These are phyloP conservation scores for Orbilia blumenaviensis DNA, from an alignment of 2,329 filamentous ascomycete genomes.

Conservation along the genomic window DNA sequence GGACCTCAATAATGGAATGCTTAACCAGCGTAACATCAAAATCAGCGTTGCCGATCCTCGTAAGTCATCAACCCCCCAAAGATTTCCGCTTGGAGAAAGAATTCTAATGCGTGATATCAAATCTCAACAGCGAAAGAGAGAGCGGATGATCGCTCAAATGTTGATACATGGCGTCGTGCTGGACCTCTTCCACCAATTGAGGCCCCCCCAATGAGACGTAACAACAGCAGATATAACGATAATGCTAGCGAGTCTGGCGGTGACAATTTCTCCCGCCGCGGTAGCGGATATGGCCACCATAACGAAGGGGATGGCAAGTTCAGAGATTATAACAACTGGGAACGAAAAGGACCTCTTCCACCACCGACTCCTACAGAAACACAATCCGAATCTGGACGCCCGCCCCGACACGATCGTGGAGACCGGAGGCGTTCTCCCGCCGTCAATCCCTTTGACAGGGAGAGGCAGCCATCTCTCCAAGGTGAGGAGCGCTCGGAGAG, in stretches of 20 bases:
- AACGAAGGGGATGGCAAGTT: constrained; percentile 78
- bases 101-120: constrained; percentile 3
- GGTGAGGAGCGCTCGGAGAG: constrained; percentile 70
- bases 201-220: constrained; percentile 61
- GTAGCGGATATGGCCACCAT: constrained; percentile 65
- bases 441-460: constrained; percentile 70
- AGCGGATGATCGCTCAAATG: constrained; percentile 80
- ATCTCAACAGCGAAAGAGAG: constrained; percentile 78
- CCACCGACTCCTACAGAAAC: constrained; percentile 68
- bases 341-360: constrained; percentile 89
- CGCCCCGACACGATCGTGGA: constrained; percentile 70
- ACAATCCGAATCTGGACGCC: constrained; percentile 67
- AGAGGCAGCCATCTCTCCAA: constrained; percentile 75
- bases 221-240: constrained; percentile 65
- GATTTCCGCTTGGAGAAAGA: neutral
- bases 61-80: constrained; percentile 66
- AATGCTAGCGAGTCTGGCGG: constrained; percentile 64
- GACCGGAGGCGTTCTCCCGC: constrained; percentile 62
- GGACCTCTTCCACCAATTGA: constrained; percentile 76
- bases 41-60: constrained; percentile 97
- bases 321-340: constrained; percentile 89
- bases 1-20: constrained; percentile 76
- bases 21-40: constrained; percentile 88
- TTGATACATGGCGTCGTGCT: constrained; percentile 85
- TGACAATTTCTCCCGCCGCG: constrained; percentile 72